These are phyloP conservation scores for Triticum turgidum DNA, from an alignment of 176 grass and related monocot genomes.

Conservation along the genomic window DNA sequence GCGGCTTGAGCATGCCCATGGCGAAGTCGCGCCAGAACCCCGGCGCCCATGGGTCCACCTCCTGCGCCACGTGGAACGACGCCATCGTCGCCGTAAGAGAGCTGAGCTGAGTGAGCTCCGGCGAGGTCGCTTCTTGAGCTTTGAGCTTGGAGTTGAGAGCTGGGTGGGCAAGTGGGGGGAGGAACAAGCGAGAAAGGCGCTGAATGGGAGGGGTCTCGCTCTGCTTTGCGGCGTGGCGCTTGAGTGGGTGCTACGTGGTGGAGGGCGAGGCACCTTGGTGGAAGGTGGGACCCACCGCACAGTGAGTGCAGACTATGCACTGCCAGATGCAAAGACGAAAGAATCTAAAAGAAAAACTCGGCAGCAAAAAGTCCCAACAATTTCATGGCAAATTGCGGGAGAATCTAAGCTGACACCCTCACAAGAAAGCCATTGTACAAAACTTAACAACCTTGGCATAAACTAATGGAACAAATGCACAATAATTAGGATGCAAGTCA, in stretches of 20 bases:
- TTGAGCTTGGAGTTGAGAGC: too few species aligned
- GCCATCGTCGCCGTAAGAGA: not conserved
- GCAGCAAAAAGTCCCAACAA: not conserved
- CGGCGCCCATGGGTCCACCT: conserved; percentile 65
- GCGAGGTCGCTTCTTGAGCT: not conserved
- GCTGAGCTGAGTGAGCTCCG: not conserved
- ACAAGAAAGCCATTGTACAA: too few species aligned
- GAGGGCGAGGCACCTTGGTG: not conserved
- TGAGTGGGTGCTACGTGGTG: conserved; percentile 27
- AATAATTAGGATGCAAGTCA: not conserved
- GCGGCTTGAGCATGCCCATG: conserved; percentile 78
- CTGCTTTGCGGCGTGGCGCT: not conserved
- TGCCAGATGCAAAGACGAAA: too few species aligned
- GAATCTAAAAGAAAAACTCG: too few species aligned
- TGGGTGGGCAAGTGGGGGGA: not conserved
- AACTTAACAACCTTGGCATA: too few species aligned
- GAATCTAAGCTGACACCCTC: not conserved
- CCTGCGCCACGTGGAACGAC: not conserved
- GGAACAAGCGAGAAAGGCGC: conserved; percentile 37
- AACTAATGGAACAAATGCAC: not conserved
- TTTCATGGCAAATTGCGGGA: not conserved
- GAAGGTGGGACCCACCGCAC: not conserved
- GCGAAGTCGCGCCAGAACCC: conserved; percentile 82
- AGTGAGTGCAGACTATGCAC: not conserved
- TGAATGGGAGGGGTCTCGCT: conserved; percentile 2